Base-by-base conservation (phyloP, 768 basidiomycete species). In the Lactarius trivialis region DNA sequence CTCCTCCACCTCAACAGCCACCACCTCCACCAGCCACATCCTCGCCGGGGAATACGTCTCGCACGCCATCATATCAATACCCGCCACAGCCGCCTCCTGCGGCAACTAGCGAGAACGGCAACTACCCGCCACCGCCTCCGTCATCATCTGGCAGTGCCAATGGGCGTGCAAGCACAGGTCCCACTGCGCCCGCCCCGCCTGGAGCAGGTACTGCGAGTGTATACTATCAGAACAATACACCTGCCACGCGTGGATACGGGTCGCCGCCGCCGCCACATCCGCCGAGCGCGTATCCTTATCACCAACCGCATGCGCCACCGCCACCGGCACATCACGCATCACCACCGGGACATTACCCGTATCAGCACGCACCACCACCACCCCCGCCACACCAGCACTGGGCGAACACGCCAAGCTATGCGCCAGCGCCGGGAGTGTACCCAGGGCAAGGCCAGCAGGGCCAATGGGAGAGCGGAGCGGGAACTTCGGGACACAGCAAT, bases 181-280 rank as follows among this genome's bases (percentile, higher is more conserved):
- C 62, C 32, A 26, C 58, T 55, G 45, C 61, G 6, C 43, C 62
- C 14, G 53, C 58, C 41, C 58, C 65, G 30, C 54, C 54, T 14
- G 54, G 41, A 30, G 39, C 49, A 8, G 60, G 64, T 43, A 60
- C 66, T 2, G 57, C 66, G 2, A 61, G 19, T 21, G n/a, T 60
- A 30, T 67, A 67, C 53, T 67, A 67, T 49, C 59, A 60, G 26
- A 55, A 37, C n/a, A 56, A 63, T 37, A 19, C 63, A 45, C 14
- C 55, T 2, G 32, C 59, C 3, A 55, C 64, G 9, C 57, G 62
- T 55, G 54, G 33, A 19, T 66, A 66, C 34, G 55, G 24, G 15
- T 54, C 66, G 30, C 54, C 65, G 1, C 63, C 63, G 8, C 54
- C 65, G 6, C 63, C 63, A 9, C 63, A 54, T 17, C 64, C 61